A percentile compares a stretch with the other conserved stretches of the same genome.
Evolutionary conservation across 1,284 basidiomycete genomes (phyloP).

Genomic region (Malassezia globosa): DNA sequence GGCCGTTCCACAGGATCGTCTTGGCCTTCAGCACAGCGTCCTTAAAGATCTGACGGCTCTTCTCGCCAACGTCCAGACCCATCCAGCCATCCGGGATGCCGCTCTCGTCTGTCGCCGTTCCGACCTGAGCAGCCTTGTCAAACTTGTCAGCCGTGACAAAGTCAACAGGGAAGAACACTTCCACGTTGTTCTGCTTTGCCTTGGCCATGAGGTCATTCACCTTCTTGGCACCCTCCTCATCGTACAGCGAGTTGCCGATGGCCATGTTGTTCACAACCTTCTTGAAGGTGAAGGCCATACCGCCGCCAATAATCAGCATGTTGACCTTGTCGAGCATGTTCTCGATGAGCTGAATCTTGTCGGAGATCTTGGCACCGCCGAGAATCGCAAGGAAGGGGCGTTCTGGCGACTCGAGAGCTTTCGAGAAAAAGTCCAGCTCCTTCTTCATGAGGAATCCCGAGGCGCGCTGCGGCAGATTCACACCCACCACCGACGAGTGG

Average conservation of each 20-base stretch:
- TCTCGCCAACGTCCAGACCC: slow-evolving; percentile 61
- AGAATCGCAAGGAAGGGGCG: slow-evolving; percentile 95
- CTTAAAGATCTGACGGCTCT: slow-evolving; percentile 69
- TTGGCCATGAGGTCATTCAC: slow-evolving; percentile 75
- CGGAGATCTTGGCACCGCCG: slow-evolving; percentile 95
- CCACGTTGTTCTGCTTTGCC: slow-evolving; percentile 84
- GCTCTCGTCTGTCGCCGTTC: slow-evolving; percentile 59
- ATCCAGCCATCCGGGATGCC: slow-evolving; percentile 85
- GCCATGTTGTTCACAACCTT: slow-evolving; percentile 72
- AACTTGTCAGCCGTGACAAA: slow-evolving; percentile 92
- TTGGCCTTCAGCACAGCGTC: slow-evolving; percentile 74
- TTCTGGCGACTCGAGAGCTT: slow-evolving; percentile 87
- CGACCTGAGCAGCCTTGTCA: slow-evolving; percentile 74
- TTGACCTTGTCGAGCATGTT: slow-evolving; percentile 99
- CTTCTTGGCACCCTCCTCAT: slow-evolving; percentile 77
- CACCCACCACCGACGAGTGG: slow-evolving; percentile 96
- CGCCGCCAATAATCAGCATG: slow-evolving; percentile 90
- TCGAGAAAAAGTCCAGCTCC: slow-evolving; percentile 96
- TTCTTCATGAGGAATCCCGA: slow-evolving; percentile 97
- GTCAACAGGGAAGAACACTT: slow-evolving; percentile 90
- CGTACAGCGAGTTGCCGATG: slow-evolving; percentile 90
- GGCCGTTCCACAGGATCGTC: slow-evolving; percentile 96
- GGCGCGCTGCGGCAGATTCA: slow-evolving; percentile 83
- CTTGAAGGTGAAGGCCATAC: slow-evolving; percentile 99
- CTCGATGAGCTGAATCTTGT: slow-evolving; percentile 97